Base-by-base conservation (phyloP, 768 basidiomycete species). In the Lenzites betulinus region DNA sequence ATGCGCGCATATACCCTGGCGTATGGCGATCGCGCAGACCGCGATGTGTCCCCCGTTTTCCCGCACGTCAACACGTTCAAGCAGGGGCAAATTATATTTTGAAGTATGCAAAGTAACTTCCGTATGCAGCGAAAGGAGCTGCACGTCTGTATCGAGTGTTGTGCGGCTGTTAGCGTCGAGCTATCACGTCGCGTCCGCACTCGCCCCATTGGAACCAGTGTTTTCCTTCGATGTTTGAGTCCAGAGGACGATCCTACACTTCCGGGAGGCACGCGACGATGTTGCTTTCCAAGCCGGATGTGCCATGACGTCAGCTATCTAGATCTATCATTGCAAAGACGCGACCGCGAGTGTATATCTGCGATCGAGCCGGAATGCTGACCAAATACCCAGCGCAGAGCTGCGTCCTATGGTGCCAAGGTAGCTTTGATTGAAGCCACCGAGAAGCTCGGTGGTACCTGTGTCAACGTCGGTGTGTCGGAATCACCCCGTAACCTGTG, bases 381-480 rank as follows among this genome's bases (percentile, higher is more conserved):
- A 66, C 52, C 38, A 46, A 55, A 36, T 25, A n/a, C 30, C 33
- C 66, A 97, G 94, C 84, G 97, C 61, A 87, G 97, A 57, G 97
- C 96, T 15, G 92, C 92, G 18, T 80, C 81, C 18, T 95, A 98
- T 73, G 95, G 95, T 41, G 92, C 90, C 73, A 96, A 95, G 74
- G 93, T 93, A 53, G 96, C 95, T 13, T 76, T 98, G 26, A 84
- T 98, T 16, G 97, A 99, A 71, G 80, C 77, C 46, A 83, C 85
- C 5, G 82, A 85, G 11, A 70, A 82, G 41, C 81, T 95, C 2
- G 97, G 97, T 35, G 97, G 96, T 52, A 98, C 96, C 38, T 99
- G 97, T 71, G 97, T 99, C 60, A 98, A 98, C 74, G 96, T 99
- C 60, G 96, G 94, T 91, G 48, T 26, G 58, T 59, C 46, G 42